Base-by-base conservation (phyloP, 805 yeast species). In the Pichia cephalocereana region DNA sequence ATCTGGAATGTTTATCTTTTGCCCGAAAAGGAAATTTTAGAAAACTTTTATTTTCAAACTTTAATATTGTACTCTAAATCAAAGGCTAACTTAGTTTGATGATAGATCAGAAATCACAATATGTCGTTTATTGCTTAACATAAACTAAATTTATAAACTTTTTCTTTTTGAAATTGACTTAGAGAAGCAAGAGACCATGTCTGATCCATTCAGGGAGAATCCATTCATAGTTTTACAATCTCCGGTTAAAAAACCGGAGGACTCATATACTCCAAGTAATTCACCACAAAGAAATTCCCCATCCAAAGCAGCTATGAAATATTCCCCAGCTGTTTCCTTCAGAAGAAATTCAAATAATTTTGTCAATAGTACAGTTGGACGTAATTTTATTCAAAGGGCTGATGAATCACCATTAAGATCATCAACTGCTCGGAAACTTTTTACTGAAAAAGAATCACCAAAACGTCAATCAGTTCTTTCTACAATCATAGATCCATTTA, bases 361-460 rank as follows among this genome's bases (percentile, higher is more conserved):
- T 56, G 45, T 60, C 18, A 52, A 51, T 12, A 70, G 63, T 59
- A 67, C 60, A 52, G 68, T 54, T 61, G 77, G 60, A 57, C 66
- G 57, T 60, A 72, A 63, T 37, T 67, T 67, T 48, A 55, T 67
- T 15, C 48, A 54, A 50, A 68, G 67, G 8, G 68, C 70, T 2
- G 65, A 61, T 40, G 55, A 56, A 15, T 62, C 69, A 12, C 54
- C 56, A 27, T 32, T 51, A 18, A 46, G 52, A 27, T 44, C 50
- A 12, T 11, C 53, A 19, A 77, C 86, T 8, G 78, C 84, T 10
- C 72, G 95, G 64, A 81, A 86, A 40, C 76, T 74, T 45, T 83
- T 75, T 57, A 82, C 93, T 3, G 68, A 77, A 46, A 66, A 78
- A 54, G 90, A 86, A 62, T 82, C 95, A 0, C 93, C 95, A 34